Base-by-base conservation (phyloP, 2,329 filamentous ascomycete species). In the Acephala macrosclerotiorum region DNA sequence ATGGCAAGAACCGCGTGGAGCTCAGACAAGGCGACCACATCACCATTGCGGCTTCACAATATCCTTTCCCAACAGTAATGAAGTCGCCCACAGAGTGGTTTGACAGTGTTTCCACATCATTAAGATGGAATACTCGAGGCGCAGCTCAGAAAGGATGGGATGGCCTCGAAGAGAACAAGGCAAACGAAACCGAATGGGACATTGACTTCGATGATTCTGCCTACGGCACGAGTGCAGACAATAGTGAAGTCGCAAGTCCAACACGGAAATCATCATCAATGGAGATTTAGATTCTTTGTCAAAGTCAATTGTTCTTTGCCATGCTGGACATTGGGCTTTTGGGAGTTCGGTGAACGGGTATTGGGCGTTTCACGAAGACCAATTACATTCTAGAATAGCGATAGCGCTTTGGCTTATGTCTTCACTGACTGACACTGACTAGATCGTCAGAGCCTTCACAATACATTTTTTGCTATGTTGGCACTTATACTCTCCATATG, bases 61-160 rank as follows among this genome's bases (percentile, higher is more conserved):
- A 97, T 75, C 96, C 96, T 0, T 98, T 99, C 82, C 96, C 96
- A 2, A 98, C 96, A 0, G 95, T 99, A 51, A 93, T 96, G 65
- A 91, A 93, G 70, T 93, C 91, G 69, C 90, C 90, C 67, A 92
- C 91, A 0, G 96, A 99, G 78, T 99, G 96, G 96, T 97, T 99
- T 76, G 92, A 97, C 78, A 96, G 93, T 75, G 93, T 99, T 58
- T 93, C 92, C 61, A 88, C 95, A 67, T 97, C 95, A 3, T 84
- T 99, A 66, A 87, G 94, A 68, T 99, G 96, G 96, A 99, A 99
- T 80, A 95, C 92, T 29, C 87, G 96, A 55, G 94, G 94, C 4
- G 94, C 95, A 5, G 90, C 91, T 62, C 96, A 99, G 79, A 98
- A 97, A 79, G 92, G 89, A 2, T 99, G 90, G 82, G 86, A 86